Evolutionary conservation across 805 yeast species (phyloP).

Genomic region (Monosporozyma aquatica): DNA sequence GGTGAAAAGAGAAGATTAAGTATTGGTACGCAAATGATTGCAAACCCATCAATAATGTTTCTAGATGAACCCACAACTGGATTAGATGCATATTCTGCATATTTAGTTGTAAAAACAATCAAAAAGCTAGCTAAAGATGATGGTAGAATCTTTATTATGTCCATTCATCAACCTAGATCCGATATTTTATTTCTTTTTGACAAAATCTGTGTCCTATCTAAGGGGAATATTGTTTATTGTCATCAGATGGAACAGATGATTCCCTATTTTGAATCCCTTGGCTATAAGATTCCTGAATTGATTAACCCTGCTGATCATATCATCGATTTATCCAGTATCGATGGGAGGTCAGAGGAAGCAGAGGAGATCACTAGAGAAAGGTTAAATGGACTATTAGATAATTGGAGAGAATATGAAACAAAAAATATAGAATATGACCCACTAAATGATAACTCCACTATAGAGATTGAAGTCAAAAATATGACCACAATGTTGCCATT

Average conservation of each 20-base stretch:
- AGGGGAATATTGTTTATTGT: constrained; percentile 46
- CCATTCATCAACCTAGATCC: constrained; percentile 78
- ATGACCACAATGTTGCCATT: constrained; percentile 33
- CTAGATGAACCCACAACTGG: constrained; percentile 89
- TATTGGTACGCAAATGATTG: constrained; percentile 66
- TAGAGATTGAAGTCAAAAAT: constrained; percentile 20
- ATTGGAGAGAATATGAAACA: constrained; percentile 31
- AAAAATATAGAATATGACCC: constrained; percentile 2
- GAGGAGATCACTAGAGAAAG: constrained; percentile 31
- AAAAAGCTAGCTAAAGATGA: constrained; percentile 43
- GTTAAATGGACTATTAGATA: constrained; percentile 28
- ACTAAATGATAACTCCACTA: constrained; percentile 7
- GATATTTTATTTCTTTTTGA: constrained; percentile 68
- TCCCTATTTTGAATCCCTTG: constrained; percentile 41
- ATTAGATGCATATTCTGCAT: constrained; percentile 69
- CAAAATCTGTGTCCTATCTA: constrained; percentile 55
- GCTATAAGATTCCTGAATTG: constrained; percentile 37
- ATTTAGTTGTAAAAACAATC: constrained; percentile 50
- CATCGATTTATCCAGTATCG: constrained; percentile 50
- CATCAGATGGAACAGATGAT: constrained; percentile 39
- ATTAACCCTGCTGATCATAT: constrained; percentile 56
- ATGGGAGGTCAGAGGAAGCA: constrained; percentile 34
- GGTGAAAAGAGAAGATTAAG: constrained; percentile 77
- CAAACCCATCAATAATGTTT: constrained; percentile 68
- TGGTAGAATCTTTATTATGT: constrained; percentile 65